These are phyloP conservation scores for Edaphochlamys debaryana DNA, from an alignment of 139 green algal species.

Conservation along the genomic window DNA sequence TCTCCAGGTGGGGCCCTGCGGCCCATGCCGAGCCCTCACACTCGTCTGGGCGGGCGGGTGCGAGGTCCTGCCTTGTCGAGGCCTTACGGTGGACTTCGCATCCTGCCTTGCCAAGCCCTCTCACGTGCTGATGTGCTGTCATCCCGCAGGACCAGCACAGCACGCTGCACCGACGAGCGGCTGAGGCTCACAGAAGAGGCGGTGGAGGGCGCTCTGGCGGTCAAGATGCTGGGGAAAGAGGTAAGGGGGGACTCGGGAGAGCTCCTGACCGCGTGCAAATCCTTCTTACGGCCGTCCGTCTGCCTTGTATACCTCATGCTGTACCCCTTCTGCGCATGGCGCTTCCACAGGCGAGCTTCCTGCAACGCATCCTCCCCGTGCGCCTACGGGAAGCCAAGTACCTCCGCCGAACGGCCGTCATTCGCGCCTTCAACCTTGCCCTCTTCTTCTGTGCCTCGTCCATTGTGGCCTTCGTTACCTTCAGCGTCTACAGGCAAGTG, in stretches of 20 bases:
- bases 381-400: background rate
- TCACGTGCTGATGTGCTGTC: too few relatives aligned
- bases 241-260: constrained; percentile 46
- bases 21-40: too few relatives aligned
- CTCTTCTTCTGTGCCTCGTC: constrained; percentile 59
- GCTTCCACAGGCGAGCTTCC: too few relatives aligned
- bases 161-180: constrained; percentile 66
- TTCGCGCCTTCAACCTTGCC: constrained; percentile 62
- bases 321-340: too few relatives aligned
- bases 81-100: too few relatives aligned
- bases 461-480: constrained; percentile 64
- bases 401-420: background rate
- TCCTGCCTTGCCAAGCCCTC: too few relatives aligned
- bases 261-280: too few relatives aligned
- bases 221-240: constrained; percentile 80
- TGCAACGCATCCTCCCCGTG: constrained; percentile 48
- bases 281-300: too few relatives aligned
- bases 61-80: too few relatives aligned
- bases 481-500: constrained; percentile 37
- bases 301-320: too few relatives aligned
- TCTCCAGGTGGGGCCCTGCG: too few relatives aligned
- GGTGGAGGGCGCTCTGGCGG: constrained; percentile 45
- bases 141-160: background rate
- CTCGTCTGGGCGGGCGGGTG: too few relatives aligned
- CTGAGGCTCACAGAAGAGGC: constrained; percentile 61